Conservation (phyloP, 108 stramenopile genomes). For the Conticribra guillardii region DNA sequence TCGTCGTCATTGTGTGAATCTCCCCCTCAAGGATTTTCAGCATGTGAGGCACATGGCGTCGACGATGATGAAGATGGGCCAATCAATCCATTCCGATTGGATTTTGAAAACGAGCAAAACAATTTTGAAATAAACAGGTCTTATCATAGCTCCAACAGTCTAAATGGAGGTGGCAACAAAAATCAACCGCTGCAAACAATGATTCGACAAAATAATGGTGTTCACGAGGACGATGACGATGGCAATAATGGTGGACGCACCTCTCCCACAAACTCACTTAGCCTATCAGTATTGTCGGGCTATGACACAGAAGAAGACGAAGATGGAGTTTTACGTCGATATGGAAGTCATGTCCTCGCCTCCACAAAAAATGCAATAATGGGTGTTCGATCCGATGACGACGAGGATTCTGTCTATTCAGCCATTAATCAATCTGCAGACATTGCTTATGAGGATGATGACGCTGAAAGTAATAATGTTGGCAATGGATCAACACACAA, state of each 20-base stretch:
- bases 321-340: slow-evolving; percentile 1
- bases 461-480: neutral
- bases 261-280: neutral
- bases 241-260: neutral
- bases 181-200: no score
- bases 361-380: slow-evolving; percentile 6
- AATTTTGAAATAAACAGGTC: neutral
- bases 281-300: neutral
- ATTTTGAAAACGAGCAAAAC: neutral
- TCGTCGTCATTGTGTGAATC: neutral
- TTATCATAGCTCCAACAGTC: neutral
- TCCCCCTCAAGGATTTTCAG: neutral
- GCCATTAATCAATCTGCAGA: slow-evolving; percentile 2
- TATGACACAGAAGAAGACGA: slow-evolving; percentile 10
- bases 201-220: neutral
- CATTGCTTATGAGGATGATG: neutral
- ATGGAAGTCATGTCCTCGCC: slow-evolving; percentile 8
- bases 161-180: neutral
- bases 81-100: neutral
- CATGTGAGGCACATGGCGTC: neutral
- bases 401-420: slow-evolving; percentile 4
- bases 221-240: neutral
- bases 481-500: neutral
- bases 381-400: slow-evolving; percentile 3
- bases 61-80: neutral